Base-by-base conservation (phyloP, 495 filamentous ascomycete genomes). In the Letharia columbiana region DNA sequence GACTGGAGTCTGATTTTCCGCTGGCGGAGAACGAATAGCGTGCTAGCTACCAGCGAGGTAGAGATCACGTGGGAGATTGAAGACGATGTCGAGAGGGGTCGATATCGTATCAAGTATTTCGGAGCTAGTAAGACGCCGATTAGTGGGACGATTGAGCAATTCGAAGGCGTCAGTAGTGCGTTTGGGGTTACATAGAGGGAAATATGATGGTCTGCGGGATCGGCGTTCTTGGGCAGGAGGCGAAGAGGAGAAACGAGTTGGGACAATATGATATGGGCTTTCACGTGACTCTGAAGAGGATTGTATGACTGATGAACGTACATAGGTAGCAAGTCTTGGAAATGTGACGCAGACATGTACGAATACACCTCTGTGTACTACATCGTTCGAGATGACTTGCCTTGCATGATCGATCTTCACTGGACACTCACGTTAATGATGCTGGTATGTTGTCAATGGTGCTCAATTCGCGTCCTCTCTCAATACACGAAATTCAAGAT, bases 51-150 rank as follows among this genome's bases (percentile, higher is more conserved):
- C 41, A 96, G 91, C 72, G 86, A 93, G 74, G 94, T 90, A 40
- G 84, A 80, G 12, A 78, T 96, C 60, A 80, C 80, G 54, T 98
- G 93, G 93, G 86, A 92, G 75, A 88, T 87, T 61, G 87, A 85
- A 70, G 82, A 84, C 59, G 77, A 76, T 6, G 73, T 83, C 28
- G 73, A 77, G 69, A 74, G 91, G 20, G 93, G 92, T 17, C 79
- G 79, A 69, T 97, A 96, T 78, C 80, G 92, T 39, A 76, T 98
- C 63, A 82, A 82, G 77, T 98, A 98, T 71, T 94, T 85, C 77
- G 93, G 93, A 0, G 90, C 96, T 75, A 82, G 85, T 35, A 97
- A 92, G 81, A 77, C 79, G 73, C 92, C 92, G 1, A 79, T 82
- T 18, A 91, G 89, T 73, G 78, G 81, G 42, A 75, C 73, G 66